Evolutionary conservation across 305 asterid species (phyloP), one percentile per base, ranked within the genome.

Genomic region (Fraxinus greggii): DNA sequence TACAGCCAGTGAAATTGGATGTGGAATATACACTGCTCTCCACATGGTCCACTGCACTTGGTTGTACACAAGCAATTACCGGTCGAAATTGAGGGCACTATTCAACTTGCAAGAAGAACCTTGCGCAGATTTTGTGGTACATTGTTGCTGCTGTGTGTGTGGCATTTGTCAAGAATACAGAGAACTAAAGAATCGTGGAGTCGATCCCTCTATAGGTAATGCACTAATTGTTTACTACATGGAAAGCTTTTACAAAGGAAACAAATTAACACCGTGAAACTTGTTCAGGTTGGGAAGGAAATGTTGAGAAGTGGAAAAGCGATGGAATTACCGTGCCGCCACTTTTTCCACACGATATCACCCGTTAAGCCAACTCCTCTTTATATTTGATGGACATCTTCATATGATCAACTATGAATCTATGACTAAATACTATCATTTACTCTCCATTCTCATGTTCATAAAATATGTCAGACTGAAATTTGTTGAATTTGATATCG

Each of bases 261-360:
- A 10, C n/a, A 48, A 15, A 1, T 19, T 19, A 56, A 56, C 67
- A 5, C 26, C 4, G 12, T 7, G 24, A 56, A n/a, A 36, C 21
- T 21, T 48, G 54, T 69, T 42, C 75, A 88, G 89, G 90, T 4
- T 88, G 90, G 90, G 87, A 88, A 75, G 86, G 86, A 77, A 88
- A 88, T 33, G 85, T 80, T 42, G 86, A 79, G 31, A 88, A 83
- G 73, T 83, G 85, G 87, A 82, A 79, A 75, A 32, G 79, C 3
- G 83, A 83, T 76, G 90, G 87, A 3, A 79, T 81, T 19, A 83
- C 67, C 1, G 36, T 77, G 70, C 88, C 90, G 15, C 90, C 88
- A 0, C 29, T 88, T 56, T 81, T 85, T 45, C 76, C 86, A 40
- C 48, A 83, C 5, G 24, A 73, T 24, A 88, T 88, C 89, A 2